phyloP scores from a whole-genome alignment of 192 early-diverging fungal species.

The Linnemannia hyalina region DNA sequence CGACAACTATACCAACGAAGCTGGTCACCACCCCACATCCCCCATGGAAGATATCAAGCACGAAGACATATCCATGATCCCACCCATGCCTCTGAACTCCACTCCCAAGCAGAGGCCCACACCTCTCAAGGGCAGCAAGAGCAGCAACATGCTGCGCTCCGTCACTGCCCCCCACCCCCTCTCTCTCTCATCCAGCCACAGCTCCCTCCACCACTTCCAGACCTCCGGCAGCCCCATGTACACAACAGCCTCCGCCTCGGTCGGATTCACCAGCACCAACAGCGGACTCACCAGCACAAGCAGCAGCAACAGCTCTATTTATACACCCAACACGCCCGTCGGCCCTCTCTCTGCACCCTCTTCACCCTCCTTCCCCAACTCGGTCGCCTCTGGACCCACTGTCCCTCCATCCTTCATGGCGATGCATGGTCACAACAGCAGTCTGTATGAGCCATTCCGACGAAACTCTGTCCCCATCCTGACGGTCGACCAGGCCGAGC shows the following conservation, averaged over 20 bases:
- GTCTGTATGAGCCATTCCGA: slow-evolving; percentile 47
- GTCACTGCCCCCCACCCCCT: slow-evolving; percentile 40
- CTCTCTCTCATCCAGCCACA: slow-evolving; percentile 24
- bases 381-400: slow-evolving; percentile 2
- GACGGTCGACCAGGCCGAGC: slow-evolving; percentile 47
- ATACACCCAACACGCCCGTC: slow-evolving; percentile 19
- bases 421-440: slow-evolving; percentile 47
- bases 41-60: slow-evolving; percentile 42
- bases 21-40: slow-evolving; percentile 6
- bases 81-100: slow-evolving; percentile 10
- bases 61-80: slow-evolving; percentile 26
- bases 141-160: slow-evolving; percentile 45
- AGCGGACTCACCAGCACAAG: slow-evolving; percentile 13
- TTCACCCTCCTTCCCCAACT: slow-evolving; percentile 40
- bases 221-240: slow-evolving; percentile 34
- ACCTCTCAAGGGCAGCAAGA: slow-evolving; percentile 42
- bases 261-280: slow-evolving; percentile 17
- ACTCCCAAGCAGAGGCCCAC: slow-evolving; percentile 27
- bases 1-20: slow-evolving; percentile 12
- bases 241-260: slow-evolving; percentile 4
- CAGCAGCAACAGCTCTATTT: slow-evolving; percentile 18
- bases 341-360: slow-evolving; percentile 47
- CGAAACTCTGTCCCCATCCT: slow-evolving; percentile 54
- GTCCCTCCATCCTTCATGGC: slow-evolving; percentile 40
- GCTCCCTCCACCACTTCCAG: slow-evolving; percentile 47